phyloP scores from a whole-genome alignment of 116 monocot species.

The Phalaenopsis hybrid region DNA sequence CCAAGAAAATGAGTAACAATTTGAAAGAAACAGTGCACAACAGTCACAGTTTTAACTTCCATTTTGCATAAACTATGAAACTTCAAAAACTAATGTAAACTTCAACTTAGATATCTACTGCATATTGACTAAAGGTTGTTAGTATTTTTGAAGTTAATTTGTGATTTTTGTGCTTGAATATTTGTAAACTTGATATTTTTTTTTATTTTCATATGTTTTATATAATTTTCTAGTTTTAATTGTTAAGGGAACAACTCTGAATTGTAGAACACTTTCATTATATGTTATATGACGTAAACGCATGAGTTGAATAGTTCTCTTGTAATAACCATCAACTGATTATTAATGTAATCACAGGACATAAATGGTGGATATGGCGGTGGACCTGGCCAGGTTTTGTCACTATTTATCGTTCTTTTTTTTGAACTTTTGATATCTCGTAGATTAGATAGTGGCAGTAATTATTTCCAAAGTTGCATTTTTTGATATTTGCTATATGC shows the following conservation, averaged over 20 bases:
- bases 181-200: neutral
- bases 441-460: neutral
- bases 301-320: neutral
- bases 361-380: constrained; percentile 89
- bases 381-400: constrained; percentile 94
- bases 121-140: neutral
- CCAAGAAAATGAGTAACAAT: no score
- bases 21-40: no score
- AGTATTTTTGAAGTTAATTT: neutral
- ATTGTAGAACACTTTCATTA: neutral
- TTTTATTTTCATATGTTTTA: constrained; percentile 1
- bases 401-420: neutral
- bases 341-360: constrained; percentile 37
- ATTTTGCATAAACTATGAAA: no score
- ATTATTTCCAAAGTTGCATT: neutral
- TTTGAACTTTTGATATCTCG: neutral
- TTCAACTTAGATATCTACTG: neutral
- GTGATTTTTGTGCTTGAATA: neutral
- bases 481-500: neutral
- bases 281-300: neutral
- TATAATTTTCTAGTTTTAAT: neutral
- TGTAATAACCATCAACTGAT: neutral
- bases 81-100: no score
- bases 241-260: neutral
- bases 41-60: no score